phyloP scores from a whole-genome alignment of 495 filamentous ascomycete genomes.

The Xylaria curta region DNA sequence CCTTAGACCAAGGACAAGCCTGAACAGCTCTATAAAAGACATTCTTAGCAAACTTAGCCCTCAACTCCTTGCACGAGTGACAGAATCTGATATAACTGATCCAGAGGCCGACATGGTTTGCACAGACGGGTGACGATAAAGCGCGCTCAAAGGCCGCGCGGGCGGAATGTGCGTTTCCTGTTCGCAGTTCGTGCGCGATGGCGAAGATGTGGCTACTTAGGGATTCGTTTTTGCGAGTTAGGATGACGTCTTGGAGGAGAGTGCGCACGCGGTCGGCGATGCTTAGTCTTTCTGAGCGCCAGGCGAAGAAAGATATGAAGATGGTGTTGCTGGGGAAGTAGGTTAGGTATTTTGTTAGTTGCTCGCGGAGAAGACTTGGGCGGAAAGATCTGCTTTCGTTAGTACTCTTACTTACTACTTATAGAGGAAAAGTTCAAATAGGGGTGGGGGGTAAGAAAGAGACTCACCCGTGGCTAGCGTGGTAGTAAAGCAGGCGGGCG shows the following conservation, averaged over 20 bases:
- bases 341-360: constrained; percentile 63
- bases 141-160: constrained; percentile 76
- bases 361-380: constrained; percentile 64
- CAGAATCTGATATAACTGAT: constrained; percentile 68
- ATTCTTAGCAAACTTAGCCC: constrained; percentile 43
- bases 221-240: constrained; percentile 49
- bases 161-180: constrained; percentile 65
- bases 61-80: constrained; percentile 29
- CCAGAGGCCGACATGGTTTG: constrained; percentile 64
- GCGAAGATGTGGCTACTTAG: constrained; percentile 68
- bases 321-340: constrained; percentile 79
- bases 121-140: constrained; percentile 50
- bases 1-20: constrained; percentile 79
- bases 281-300: constrained; percentile 70
- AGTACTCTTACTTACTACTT: too few relatives aligned
- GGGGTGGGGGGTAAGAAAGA: background rate
- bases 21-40: constrained; percentile 73
- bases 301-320: constrained; percentile 73
- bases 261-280: constrained; percentile 76
- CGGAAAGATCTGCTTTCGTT: constrained; percentile 59
- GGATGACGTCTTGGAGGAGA: constrained; percentile 57
- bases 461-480: constrained; percentile 60
- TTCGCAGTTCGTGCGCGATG: constrained; percentile 67
- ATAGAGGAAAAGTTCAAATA: background rate
- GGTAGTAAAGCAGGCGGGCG: constrained; percentile 70